phyloP scores from a whole-genome alignment of 2,329 filamentous ascomycete genomes.

The Colletotrichum lini region DNA sequence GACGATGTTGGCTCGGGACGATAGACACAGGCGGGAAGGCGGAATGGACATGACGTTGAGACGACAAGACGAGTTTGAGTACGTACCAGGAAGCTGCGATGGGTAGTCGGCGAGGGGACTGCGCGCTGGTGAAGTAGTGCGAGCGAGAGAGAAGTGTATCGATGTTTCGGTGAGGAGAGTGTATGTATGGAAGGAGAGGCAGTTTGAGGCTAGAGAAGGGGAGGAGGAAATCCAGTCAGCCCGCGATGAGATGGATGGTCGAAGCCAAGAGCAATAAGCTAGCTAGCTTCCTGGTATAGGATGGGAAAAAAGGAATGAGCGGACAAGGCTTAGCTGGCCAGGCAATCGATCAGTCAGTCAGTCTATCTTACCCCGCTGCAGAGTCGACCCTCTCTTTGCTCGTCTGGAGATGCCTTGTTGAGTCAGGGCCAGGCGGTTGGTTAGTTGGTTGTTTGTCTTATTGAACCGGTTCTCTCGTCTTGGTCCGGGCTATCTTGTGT shows the following conservation, averaged over 20 bases:
- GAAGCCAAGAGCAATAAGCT: slow-evolving; percentile 2
- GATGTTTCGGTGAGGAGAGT: slow-evolving; percentile 10
- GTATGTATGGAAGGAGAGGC: not conserved
- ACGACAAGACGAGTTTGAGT: slow-evolving; percentile 1
- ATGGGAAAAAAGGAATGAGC: not conserved
- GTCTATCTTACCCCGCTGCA: slow-evolving; percentile 20
- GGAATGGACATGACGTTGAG: slow-evolving; percentile 14
- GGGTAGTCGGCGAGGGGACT: not conserved
- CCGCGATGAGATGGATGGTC: slow-evolving; percentile 2
- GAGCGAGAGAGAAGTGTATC: slow-evolving; percentile 7
- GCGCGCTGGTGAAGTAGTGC: slow-evolving; percentile 8
- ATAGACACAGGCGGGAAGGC: not conserved
- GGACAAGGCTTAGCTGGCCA: not conserved
- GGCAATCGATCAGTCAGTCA: not conserved
- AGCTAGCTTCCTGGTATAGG: no score
- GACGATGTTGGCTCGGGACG: slow-evolving; percentile 7
- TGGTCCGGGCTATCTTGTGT: not conserved
- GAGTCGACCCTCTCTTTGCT: slow-evolving; percentile 16
- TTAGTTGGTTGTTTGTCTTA: not conserved
- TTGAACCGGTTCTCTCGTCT: not conserved
- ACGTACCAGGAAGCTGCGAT: slow-evolving; percentile 24
- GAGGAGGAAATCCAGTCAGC: not conserved
- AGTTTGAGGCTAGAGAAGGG: slow-evolving; percentile 5
- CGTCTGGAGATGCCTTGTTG: not conserved
- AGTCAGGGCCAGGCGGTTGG: not conserved